Base-by-base conservation (phyloP, 2,329 filamentous ascomycete genomes). In the Pyrenochaeta sp. region DNA sequence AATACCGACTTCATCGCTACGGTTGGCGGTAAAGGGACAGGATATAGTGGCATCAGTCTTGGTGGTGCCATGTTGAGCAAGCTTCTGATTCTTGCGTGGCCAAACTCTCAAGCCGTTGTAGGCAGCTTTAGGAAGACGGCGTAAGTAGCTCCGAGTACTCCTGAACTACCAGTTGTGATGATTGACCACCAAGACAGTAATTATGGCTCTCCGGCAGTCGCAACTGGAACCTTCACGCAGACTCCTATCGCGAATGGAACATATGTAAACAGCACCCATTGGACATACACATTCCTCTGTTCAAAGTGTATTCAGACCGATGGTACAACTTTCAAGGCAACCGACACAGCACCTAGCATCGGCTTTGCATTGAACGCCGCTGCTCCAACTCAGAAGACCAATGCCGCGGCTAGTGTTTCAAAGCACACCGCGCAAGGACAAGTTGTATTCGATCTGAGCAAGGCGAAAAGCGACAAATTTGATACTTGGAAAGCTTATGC, bases 281-380 rank as follows among this genome's bases (percentile, higher is more conserved):
- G 75, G 58, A 76, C 76, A 2, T 80, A 78, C 51, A 82, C 80
- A 1, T 82, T 81, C 63, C 72, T 82, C 24, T 83, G 80, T 55
- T 55, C 48, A 8, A 63, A 60, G 11, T 71, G 68, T 39, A 65
- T 72, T 15, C 58, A 51, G 11, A 44, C 47, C 19, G 65, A 67
- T 29, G 47, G 44, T 8, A 68, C 62, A 2, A 68, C 66, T 3
- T 69, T 69, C 35, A 43, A 44, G 7, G 30, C 53, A 1, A 50
- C 49, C 7, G 61, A 63, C 18, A 48, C 47, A 6, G 35, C 39
- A 1, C 44, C 61, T 18, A 50, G 44, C 9, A 30, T 68, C 15
- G 64, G 66, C 10, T 68, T 46, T 26, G 65, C 61, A 1, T 9
- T 60, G 3, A 62, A 57, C 20, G 23, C 59, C 7, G 40, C 39